phyloP scores from a whole-genome alignment of 768 basidiomycete species.

The Mycena filopes region DNA sequence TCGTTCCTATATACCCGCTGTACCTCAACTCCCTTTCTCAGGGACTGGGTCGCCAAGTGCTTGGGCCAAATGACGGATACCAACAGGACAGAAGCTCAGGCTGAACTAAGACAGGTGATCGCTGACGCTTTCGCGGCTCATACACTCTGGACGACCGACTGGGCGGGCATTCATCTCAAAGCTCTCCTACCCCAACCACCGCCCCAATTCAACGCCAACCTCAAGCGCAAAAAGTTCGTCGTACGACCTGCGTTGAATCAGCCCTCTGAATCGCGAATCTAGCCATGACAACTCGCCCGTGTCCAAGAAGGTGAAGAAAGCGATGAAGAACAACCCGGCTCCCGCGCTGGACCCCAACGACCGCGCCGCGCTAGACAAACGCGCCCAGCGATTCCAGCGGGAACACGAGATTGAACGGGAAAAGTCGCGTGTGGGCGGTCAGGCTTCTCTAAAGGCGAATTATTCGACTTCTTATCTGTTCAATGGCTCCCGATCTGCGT shows the following conservation, averaged over 20 bases:
- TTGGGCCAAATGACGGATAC: constrained; percentile 90
- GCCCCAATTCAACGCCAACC: constrained; percentile 52
- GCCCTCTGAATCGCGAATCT: constrained; percentile 6
- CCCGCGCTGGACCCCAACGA: constrained; percentile 68
- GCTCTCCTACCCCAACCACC: constrained; percentile 73
- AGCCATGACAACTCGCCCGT: constrained; percentile 53
- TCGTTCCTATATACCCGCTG: not conserved
- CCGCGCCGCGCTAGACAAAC: constrained; percentile 73
- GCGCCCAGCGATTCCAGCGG: constrained; percentile 90
- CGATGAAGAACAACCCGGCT: constrained; percentile 53
- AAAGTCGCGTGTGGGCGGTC: constrained; percentile 53
- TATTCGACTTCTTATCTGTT: constrained; percentile 65
- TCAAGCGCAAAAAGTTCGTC: constrained; percentile 80
- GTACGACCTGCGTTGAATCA: constrained; percentile 6
- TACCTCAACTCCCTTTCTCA: constrained; percentile 48
- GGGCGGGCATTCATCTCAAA: constrained; percentile 88
- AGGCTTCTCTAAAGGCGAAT: constrained; percentile 56
- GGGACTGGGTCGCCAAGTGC: constrained; percentile 96
- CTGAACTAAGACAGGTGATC: constrained; percentile 97
- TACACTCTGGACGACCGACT: constrained; percentile 93
- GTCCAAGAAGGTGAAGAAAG: constrained; percentile 74
- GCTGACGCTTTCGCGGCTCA: constrained; percentile 89
- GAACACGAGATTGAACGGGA: constrained; percentile 90
- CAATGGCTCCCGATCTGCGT: constrained; percentile 60
- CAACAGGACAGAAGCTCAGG: constrained; percentile 89